Evolutionary conservation across 352 stramenopile genomes (phyloP).

Genomic region (Sclerospora graminicola): DNA sequence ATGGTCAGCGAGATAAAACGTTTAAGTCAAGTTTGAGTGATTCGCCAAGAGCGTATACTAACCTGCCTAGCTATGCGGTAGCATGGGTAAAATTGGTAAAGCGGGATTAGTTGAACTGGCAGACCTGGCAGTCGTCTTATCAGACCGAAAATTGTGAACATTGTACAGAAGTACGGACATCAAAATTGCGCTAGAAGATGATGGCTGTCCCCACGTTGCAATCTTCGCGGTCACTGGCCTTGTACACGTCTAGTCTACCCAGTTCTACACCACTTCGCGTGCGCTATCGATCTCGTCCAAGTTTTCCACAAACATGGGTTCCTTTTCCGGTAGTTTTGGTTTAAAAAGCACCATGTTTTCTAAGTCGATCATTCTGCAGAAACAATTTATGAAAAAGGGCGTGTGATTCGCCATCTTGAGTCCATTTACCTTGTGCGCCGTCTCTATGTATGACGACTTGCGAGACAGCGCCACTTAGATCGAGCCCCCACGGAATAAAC

Average conservation of each 20-base stretch:
- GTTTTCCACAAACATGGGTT: conserved; percentile 93
- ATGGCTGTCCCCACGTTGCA: conserved; percentile 60
- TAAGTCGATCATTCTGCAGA: conserved; percentile 95
- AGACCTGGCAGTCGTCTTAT: too few species aligned
- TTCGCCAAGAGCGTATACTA: conserved; percentile 56
- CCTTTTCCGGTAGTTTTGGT: conserved; percentile 98
- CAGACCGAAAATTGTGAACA: too few species aligned
- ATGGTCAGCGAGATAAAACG: conserved; percentile 64
- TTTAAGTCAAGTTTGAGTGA: conserved; percentile 86
- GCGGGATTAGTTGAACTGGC: too few species aligned
- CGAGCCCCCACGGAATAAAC: conserved; percentile 97
- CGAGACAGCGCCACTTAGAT: conserved; percentile 98
- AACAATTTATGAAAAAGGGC: conserved; percentile 84
- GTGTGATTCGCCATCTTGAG: conserved; percentile 99
- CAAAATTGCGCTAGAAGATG: conserved; percentile 15
- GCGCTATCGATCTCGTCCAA: conserved; percentile 84
- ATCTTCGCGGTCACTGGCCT: conserved; percentile 66
- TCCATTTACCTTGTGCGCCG: conserved; percentile 93
- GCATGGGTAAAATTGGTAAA: not conserved
- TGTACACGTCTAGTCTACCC: conserved; percentile 84
- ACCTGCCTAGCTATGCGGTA: conserved; percentile 38
- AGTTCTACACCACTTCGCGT: too few species aligned
- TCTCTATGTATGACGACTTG: too few species aligned
- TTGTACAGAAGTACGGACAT: too few species aligned
- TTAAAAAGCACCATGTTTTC: conserved; percentile 97